Percentiles rank a stretch among this genome's conserved stretches.
Conservation (phyloP, 768 basidiomycete genomes). For the Termitomyces titanicus region DNA sequence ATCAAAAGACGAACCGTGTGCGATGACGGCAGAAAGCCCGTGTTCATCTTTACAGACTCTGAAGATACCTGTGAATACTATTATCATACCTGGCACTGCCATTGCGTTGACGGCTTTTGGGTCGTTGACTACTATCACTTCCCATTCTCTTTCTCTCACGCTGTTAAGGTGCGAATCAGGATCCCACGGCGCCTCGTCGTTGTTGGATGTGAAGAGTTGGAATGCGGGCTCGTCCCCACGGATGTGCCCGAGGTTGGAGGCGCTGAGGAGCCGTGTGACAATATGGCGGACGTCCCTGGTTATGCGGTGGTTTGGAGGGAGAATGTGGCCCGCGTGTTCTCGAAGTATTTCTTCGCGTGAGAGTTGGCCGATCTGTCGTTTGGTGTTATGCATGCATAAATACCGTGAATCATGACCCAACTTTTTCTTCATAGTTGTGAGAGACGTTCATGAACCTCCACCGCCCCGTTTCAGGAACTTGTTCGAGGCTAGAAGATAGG, state of each 20-base stretch:
- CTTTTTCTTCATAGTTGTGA: slow-evolving; percentile 50
- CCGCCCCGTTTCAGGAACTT: slow-evolving; percentile 82
- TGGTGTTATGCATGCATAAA: no score
- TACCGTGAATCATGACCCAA: no score
- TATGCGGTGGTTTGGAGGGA: slow-evolving; percentile 65
- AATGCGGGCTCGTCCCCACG: slow-evolving; percentile 21
- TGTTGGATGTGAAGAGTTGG: neutral
- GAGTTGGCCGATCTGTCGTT: slow-evolving; percentile 32
- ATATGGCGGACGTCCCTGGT: slow-evolving; percentile 68
- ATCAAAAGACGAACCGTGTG: slow-evolving; percentile 60
- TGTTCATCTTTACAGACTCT: slow-evolving; percentile 75
- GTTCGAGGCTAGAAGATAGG: slow-evolving; percentile 59
- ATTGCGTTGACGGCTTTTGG: slow-evolving; percentile 70
- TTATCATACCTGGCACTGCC: slow-evolving; percentile 69
- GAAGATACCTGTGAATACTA: slow-evolving; percentile 88
- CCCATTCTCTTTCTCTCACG: slow-evolving; percentile 45
- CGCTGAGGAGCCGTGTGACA: slow-evolving; percentile 62
- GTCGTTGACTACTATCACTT: slow-evolving; percentile 78
- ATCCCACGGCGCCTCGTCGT: slow-evolving; percentile 26
- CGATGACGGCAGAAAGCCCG: slow-evolving; percentile 79
- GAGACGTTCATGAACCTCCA: slow-evolving; percentile 86
- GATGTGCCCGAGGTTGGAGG: slow-evolving; percentile 69
- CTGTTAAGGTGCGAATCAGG: slow-evolving; percentile 25
- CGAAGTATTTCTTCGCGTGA: slow-evolving; percentile 39
- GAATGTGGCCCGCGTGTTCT: slow-evolving; percentile 49